Evolutionary conservation across 2,329 filamentous ascomycete species (phyloP), one percentile per base, ranked within the genome.

Genomic region (Macrophomina phaseolina): DNA sequence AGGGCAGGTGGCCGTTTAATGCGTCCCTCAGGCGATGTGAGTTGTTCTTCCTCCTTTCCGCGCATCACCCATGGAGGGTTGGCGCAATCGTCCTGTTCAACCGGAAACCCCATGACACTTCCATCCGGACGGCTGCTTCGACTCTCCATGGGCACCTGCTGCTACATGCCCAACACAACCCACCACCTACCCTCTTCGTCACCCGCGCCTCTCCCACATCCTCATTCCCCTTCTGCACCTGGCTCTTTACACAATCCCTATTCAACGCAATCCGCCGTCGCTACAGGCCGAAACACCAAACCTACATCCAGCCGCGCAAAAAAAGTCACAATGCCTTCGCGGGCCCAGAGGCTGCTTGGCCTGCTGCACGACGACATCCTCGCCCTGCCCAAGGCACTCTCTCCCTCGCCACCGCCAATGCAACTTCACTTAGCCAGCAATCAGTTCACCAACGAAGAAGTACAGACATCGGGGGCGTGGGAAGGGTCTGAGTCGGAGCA

Each of bases 281-380:
- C 23, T 23, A 23, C 23, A 23, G 23, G 23, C 23, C 23, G 23
- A 23, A 23, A 23, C 23, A 23, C 23, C 23, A 23, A 23, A 23
- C 23, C 23, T 23, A 2, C 23, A 23, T 23, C 23, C 23, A 23
- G 23, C 23, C 23, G 23, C 3, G 23, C 23, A 23, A 3, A 23
- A 53, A 34, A 36, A 28, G 5, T 18, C 16, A 12, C 32, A 23
- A 62, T 62, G 58, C 11, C 30, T 18, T 62, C 58, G 23, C 58
- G 58, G 12, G 45, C 58, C 9, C 30, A 62, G n/a, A 40, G 58
- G 58, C 58, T 62, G 11, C 46, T 62, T 11, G 58, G 45, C 45
- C n/a, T 62, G 30, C 58, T 62, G 30, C 49, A 23, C 32, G 45
- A 62, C 23, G 58, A 62, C n/a, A 62, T 62, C 30, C 58, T 62